A percentile compares a stretch with the other conserved stretches of the same genome.
Conservation (phyloP, 345 rosid genomes). For the Eucalyptus melliodora region DNA sequence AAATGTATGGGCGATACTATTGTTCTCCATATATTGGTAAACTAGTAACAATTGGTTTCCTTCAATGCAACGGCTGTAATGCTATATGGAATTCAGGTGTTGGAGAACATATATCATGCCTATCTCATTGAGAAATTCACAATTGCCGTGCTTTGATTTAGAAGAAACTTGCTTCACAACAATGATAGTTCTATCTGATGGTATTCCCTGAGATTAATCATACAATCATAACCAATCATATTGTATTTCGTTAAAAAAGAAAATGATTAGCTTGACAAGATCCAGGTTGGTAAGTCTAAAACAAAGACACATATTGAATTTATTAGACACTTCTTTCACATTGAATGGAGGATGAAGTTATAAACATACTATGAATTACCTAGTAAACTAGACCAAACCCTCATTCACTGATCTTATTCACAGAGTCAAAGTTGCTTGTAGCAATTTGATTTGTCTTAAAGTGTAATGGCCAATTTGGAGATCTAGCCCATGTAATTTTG, state of each 20-base stretch:
- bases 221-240: too few species aligned
- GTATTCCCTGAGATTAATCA: constrained; percentile 18
- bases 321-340: too few species aligned
- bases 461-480: constrained; percentile 68
- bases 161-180: constrained; percentile 58
- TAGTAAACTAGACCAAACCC: constrained; percentile 79
- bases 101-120: constrained; percentile 64
- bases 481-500: constrained; percentile 56
- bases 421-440: constrained; percentile 52
- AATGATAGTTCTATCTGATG: constrained; percentile 32
- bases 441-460: constrained; percentile 73
- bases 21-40: constrained; percentile 53
- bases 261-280: not conserved
- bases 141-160: constrained; percentile 56
- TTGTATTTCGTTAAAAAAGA: too few species aligned
- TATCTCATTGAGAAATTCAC: constrained; percentile 51
- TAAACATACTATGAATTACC: constrained; percentile 13
- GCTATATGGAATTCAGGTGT: constrained; percentile 42
- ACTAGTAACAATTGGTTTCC: constrained; percentile 50
- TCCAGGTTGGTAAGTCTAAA: not conserved
- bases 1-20: constrained; percentile 40
- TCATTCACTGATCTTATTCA: constrained; percentile 86
- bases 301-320: too few species aligned
- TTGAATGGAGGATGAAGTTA: not conserved
- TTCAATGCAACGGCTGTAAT: constrained; percentile 35